phyloP scores from a whole-genome alignment of 2,329 filamentous ascomycete species.

The Scorias spongiosa region DNA sequence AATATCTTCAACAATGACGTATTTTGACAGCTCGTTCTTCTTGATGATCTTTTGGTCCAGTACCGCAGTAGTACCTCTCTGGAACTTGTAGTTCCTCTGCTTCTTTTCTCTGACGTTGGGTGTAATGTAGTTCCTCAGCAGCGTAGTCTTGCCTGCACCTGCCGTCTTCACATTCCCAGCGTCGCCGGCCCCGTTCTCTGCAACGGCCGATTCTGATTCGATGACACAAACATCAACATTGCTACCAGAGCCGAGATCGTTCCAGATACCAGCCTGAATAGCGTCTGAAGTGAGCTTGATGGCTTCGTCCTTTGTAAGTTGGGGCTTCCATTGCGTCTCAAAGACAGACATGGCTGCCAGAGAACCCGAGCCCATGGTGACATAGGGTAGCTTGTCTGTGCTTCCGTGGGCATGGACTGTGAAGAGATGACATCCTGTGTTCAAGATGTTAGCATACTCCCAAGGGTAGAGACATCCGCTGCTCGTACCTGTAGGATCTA shows the following conservation, averaged over 20 bases:
- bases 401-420: constrained; percentile 97
- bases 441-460: background rate
- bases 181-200: background rate
- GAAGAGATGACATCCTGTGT: constrained; percentile 52
- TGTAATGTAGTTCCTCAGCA: constrained; percentile 83
- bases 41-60: constrained; percentile 93
- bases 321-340: constrained; percentile 83
- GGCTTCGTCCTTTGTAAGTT: constrained; percentile 64
- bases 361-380: constrained; percentile 95
- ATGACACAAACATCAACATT: constrained; percentile 97
- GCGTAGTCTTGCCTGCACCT: constrained; percentile 53
- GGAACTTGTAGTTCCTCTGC: constrained; percentile 84
- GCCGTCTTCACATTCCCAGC: background rate
- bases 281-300: constrained; percentile 70
- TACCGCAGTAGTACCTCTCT: constrained; percentile 82
- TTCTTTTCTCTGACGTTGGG: constrained; percentile 87
- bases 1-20: constrained; percentile 80
- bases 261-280: constrained; percentile 94
- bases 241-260: constrained; percentile 90
- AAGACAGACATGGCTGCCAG: constrained; percentile 97
- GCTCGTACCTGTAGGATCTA: constrained; percentile 74
- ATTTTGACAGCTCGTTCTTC: constrained; percentile 86
- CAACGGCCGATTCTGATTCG: constrained; percentile 46
- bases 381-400: constrained; percentile 97
- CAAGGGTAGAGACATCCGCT: background rate